Evolutionary conservation across 2,329 filamentous ascomycete genomes (phyloP).

Genomic region (Sphaerulina vaccinii): DNA sequence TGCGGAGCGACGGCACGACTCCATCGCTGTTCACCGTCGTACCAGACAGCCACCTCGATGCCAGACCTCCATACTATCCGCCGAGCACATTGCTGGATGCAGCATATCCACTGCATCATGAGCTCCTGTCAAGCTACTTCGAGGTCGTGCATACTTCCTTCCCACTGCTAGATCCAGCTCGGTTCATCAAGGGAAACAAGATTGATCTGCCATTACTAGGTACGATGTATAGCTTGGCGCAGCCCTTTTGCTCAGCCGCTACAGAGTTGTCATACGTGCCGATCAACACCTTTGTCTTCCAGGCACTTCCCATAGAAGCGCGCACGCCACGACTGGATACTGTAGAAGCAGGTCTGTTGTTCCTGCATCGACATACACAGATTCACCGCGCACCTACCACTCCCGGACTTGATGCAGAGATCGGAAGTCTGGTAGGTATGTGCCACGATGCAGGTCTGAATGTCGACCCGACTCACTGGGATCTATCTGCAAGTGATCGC

Average conservation of each 20-base stretch:
- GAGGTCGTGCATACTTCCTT: conserved; percentile 27
- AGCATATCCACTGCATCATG: conserved; percentile 26
- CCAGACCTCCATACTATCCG: conserved; percentile 24
- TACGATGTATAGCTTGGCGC: conserved; percentile 26
- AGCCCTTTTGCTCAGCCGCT: conserved; percentile 23
- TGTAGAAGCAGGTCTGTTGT: conserved; percentile 24
- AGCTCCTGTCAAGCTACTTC: conserved; percentile 27
- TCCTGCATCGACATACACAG: conserved; percentile 22
- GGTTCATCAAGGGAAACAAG: conserved; percentile 27
- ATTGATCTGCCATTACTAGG: conserved; percentile 26
- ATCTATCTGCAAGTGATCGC: conserved; percentile 17
- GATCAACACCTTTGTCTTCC: conserved; percentile 22
- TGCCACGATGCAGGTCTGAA: conserved; percentile 26
- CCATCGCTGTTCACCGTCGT: conserved; percentile 23
- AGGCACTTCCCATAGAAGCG: conserved; percentile 23
- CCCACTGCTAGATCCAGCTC: conserved; percentile 24
- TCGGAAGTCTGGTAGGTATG: conserved; percentile 23
- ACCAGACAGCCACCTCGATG: conserved; percentile 20
- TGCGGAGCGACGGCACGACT: conserved; percentile 11
- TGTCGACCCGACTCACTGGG: conserved; percentile 25
- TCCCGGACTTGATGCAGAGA: conserved; percentile 24
- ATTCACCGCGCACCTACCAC: conserved; percentile 19
- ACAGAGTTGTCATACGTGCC: conserved; percentile 9
- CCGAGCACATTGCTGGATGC: conserved; percentile 22
- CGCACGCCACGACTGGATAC: conserved; percentile 24